These are phyloP conservation scores for Colletotrichum spinosum DNA, from an alignment of 2,329 filamentous ascomycete genomes.

Conservation along the genomic window DNA sequence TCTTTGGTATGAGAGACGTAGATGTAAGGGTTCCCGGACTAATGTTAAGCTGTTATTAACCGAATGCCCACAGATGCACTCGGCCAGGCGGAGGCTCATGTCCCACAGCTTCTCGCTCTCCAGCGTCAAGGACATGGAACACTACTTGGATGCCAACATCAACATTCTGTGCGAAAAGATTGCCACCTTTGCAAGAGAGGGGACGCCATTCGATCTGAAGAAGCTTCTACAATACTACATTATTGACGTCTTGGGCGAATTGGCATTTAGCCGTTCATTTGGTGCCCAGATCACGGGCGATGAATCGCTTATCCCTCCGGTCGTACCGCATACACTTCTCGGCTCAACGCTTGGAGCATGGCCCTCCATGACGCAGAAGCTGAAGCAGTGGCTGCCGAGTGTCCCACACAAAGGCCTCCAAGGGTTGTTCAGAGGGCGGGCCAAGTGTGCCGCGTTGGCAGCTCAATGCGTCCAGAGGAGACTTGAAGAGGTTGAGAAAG, in stretches of 20 bases:
- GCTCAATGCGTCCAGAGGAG: conserved; percentile 39
- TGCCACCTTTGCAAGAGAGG: conserved; percentile 8
- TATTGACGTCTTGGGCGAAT: conserved; percentile 44
- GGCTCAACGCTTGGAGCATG: conserved; percentile 45
- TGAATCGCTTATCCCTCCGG: conserved; percentile 44
- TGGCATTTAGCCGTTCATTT: conserved; percentile 48
- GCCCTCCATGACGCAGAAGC: conserved; percentile 40
- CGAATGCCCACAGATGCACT: background rate
- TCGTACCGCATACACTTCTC: conserved; percentile 47
- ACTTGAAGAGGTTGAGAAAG: conserved; percentile 23
- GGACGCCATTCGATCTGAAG: conserved; percentile 46
- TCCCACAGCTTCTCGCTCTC: conserved; percentile 23
- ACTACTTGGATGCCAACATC: conserved; percentile 47
- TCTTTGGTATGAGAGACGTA: conserved; percentile 22
- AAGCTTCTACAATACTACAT: conserved; percentile 43
- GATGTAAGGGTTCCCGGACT: background rate
- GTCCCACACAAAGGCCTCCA: conserved; percentile 40
- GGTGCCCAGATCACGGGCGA: conserved; percentile 44
- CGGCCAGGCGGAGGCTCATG: conserved; percentile 19
- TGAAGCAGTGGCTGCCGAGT: conserved; percentile 43
- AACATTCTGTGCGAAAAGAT: conserved; percentile 43
- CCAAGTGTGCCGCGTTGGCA: conserved; percentile 35
- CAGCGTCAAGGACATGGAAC: conserved; percentile 50
- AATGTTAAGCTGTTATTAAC: background rate
- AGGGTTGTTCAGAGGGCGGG: conserved; percentile 41